Conservation (phyloP, 306 rosid genomes). For the Prinsepia uniflora region DNA sequence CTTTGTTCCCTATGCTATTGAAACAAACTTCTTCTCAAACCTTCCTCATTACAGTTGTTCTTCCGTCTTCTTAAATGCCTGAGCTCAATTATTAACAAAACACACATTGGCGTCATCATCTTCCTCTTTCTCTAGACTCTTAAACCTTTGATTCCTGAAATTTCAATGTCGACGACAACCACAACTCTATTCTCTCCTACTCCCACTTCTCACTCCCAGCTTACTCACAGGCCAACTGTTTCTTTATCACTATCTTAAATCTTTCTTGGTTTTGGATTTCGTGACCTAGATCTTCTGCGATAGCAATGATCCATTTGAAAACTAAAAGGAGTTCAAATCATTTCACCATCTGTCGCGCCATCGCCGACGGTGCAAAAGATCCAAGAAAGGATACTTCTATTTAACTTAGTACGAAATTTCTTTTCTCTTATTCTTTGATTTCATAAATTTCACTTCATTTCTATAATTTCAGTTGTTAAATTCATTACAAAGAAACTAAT, state of each 20-base stretch:
- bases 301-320: conserved; percentile 17
- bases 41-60: too few relatives aligned
- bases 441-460: not conserved
- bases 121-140: too few relatives aligned
- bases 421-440: not conserved
- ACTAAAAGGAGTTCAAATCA: conserved; percentile 19
- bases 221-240: conserved; percentile 19
- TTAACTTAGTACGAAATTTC: conserved; percentile 44
- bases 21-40: too few relatives aligned
- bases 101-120: too few relatives aligned
- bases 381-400: conserved; percentile 44
- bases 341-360: conserved; percentile 31
- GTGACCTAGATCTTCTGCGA: conserved; percentile 32
- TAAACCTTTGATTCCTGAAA: too few relatives aligned
- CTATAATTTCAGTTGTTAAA: not conserved
- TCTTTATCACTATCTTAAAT: conserved; percentile 4
- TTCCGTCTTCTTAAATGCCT: too few relatives aligned
- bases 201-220: conserved; percentile 21
- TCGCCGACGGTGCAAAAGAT: conserved; percentile 35
- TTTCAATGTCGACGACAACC: conserved; percentile 5
- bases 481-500: not conserved
- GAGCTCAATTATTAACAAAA: too few relatives aligned
- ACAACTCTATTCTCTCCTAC: conserved; percentile 34
- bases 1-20: too few relatives aligned
- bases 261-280: conserved; percentile 18